Base-by-base conservation (phyloP, 2,329 filamentous ascomycete species). In the Hortaea sp. region DNA sequence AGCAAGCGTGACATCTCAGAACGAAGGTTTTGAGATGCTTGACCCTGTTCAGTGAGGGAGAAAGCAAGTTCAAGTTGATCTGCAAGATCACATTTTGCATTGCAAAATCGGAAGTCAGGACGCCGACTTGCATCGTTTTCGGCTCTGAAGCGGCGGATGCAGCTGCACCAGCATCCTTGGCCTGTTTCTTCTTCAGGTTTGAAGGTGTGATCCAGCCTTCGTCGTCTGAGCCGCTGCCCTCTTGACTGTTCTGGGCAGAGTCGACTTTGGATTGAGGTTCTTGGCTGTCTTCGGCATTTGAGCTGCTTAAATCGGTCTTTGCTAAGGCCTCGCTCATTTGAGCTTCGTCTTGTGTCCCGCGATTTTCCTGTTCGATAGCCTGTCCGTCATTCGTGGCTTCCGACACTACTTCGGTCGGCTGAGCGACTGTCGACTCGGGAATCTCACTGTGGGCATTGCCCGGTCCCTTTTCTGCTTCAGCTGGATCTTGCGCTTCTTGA, bases 11-110 rank as follows among this genome's bases (percentile, higher is more conserved):
- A 73, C 92, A 98, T 39, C 92, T 83, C 47, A 95, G 77, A 4
- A 95, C 81, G 75, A 87, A 94, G 9, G 85, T 90, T 65, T 88
- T 90, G 53, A 97, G 77, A 49, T 85, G 81, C 34, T 81, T 84
- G 63, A 98, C 88, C 58, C 88, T 81, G 52, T 85, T 77, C 50
- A 97, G 73, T 11, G 79, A 77, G 0, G 86, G 78, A 0, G 89
- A 88, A 48, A 95, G 76, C 7, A 95, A 79, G 63, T 92, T 87
- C 42, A 98, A 78, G 69, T 95, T 95, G 73, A 97, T 94, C 57
- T 94, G 87, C 4, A 98, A 76, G 1, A 92, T 78, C 6, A 97
- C 88, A 64, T 97, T 97, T 70, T 97, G 90, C 87, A 98, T 94
- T 46, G 92, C 90, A 68, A 86, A 97, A 71, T 98, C 92, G 46